phyloP scores from a whole-genome alignment of 345 rosid genomes.

The Geranium brycei region DNA sequence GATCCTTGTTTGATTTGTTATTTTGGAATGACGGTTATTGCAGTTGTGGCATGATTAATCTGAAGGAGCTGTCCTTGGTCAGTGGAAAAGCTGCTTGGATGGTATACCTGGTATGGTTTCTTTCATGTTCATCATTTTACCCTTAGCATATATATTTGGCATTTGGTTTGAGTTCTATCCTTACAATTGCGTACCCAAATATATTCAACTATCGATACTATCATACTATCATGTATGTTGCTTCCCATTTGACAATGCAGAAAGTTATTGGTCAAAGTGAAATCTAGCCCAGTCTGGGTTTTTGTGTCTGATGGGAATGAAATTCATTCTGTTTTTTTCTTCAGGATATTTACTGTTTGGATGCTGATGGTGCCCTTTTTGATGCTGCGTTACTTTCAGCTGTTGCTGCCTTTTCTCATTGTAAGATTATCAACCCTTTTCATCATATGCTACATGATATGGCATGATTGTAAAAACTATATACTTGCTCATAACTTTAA shows the following conservation, averaged over 20 bases:
- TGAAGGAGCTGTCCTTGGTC: slow-evolving; percentile 37
- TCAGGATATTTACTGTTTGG: slow-evolving; percentile 85
- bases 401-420: slow-evolving; percentile 61
- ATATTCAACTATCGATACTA: neutral
- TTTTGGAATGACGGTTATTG: slow-evolving; percentile 7
- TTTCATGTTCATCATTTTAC: neutral
- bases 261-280: neutral
- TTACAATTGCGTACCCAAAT: neutral
- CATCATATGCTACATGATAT: neutral
- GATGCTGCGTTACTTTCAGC: slow-evolving; percentile 89
- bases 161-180: neutral
- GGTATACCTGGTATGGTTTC: slow-evolving; percentile 60
- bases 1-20: neutral
- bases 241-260: neutral
- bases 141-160: neutral
- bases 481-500: neutral
- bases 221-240: slow-evolving; percentile 1
- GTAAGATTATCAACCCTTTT: slow-evolving; percentile 30
- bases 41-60: slow-evolving; percentile 25
- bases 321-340: slow-evolving; percentile 1
- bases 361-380: slow-evolving; percentile 90
- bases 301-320: neutral
- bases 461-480: neutral
- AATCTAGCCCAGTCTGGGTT: neutral
- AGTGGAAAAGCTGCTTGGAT: slow-evolving; percentile 96